Evolutionary conservation across 768 basidiomycete species (phyloP).

Genomic region (Tricholoma sp.): DNA sequence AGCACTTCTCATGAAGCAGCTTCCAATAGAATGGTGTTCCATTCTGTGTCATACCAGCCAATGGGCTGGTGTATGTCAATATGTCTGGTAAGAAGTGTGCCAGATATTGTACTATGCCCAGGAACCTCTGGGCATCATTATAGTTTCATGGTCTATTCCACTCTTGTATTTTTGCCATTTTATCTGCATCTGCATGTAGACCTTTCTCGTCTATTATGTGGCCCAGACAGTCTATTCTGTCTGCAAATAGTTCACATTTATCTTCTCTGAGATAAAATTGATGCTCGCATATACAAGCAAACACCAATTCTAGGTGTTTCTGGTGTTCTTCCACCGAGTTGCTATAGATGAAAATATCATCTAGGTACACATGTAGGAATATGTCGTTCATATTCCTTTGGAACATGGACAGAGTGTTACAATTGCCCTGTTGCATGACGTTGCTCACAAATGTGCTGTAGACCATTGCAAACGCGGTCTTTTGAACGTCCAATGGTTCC

Average conservation of each 20-base stretch:
- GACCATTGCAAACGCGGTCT: slow-evolving; percentile 28
- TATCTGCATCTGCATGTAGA: slow-evolving; percentile 24
- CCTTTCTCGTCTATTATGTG: slow-evolving; percentile 28
- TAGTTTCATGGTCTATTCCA: slow-evolving; percentile 23
- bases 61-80: slow-evolving; percentile 17
- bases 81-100: slow-evolving; percentile 28
- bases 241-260: slow-evolving; percentile 26
- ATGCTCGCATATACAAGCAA: too few species aligned
- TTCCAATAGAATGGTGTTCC: slow-evolving; percentile 23
- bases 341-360: slow-evolving; percentile 32
- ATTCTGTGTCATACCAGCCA: slow-evolving; percentile 22
- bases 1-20: slow-evolving; percentile 18
- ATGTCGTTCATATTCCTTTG: slow-evolving; percentile 30
- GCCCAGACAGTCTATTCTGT: too few species aligned
- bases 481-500: slow-evolving; percentile 14
- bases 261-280: slow-evolving; percentile 11
- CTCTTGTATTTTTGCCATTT: slow-evolving; percentile 20
- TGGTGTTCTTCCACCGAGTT: slow-evolving; percentile 27
- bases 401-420: slow-evolving; percentile 19
- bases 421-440: slow-evolving; percentile 28
- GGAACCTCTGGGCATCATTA: slow-evolving; percentile 26
- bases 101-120: slow-evolving; percentile 28
- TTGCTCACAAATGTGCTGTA: slow-evolving; percentile 27
- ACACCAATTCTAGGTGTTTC: slow-evolving; percentile 19
- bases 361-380: slow-evolving; percentile 30